Evolutionary conservation across 805 yeast genomes (phyloP).

Genomic region (Zygoascus tannicola): DNA sequence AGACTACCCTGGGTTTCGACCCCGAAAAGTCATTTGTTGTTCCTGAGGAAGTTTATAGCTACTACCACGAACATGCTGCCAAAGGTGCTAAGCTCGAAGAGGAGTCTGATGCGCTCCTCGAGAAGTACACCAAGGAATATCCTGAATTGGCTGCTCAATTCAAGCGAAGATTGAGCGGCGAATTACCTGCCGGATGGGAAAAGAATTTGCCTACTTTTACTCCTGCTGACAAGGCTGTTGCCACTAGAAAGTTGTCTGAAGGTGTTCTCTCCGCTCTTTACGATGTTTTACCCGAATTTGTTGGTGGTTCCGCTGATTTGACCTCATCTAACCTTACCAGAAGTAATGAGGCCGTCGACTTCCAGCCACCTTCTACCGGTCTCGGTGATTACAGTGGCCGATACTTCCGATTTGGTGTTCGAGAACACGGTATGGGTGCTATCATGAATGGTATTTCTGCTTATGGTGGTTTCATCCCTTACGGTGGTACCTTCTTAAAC

Average conservation of each 20-base stretch:
- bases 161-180: conserved; percentile 63
- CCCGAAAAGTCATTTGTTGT: conserved; percentile 72
- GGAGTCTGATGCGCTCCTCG: conserved; percentile 64
- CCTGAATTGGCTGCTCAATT: conserved; percentile 75
- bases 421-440: conserved; percentile 99
- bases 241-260: conserved; percentile 92
- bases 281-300: conserved; percentile 68
- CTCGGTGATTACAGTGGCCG: conserved; percentile 86
- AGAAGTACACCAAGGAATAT: conserved; percentile 53
- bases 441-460: conserved; percentile 96
- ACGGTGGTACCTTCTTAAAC: conserved; percentile 97
- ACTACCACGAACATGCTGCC: conserved; percentile 45
- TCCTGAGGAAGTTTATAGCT: conserved; percentile 73
- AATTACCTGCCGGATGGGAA: conserved; percentile 73
- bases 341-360: conserved; percentile 73
- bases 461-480: conserved; percentile 73
- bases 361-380: conserved; percentile 77
- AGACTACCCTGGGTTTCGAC: conserved; percentile 77
- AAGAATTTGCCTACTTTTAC: conserved; percentile 68
- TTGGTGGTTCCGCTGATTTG: conserved; percentile 98
- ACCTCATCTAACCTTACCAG: conserved; percentile 95
- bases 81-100: conserved; percentile 59
- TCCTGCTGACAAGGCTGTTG: conserved; percentile 70
- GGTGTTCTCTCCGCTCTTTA: conserved; percentile 55
- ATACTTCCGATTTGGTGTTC: conserved; percentile 94